Percentiles rank a stretch among this genome's conserved stretches.
phyloP scores from a whole-genome alignment of 805 yeast species.

The Wickerhamiella shivajii region DNA sequence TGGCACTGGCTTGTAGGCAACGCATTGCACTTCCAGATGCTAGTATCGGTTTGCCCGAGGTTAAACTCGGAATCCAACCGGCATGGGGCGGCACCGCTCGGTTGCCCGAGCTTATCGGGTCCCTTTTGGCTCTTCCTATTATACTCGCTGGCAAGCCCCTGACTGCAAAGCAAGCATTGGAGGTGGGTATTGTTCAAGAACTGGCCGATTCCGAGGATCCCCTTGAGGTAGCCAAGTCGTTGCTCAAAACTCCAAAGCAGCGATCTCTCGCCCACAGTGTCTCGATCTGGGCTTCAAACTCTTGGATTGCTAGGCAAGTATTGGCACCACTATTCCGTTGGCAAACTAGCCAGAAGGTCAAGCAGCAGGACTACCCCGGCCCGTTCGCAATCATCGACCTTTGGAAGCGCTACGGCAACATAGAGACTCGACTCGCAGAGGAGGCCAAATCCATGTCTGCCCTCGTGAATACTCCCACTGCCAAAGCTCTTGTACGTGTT shows the following conservation, averaged over 20 bases:
- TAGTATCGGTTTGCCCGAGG: constrained; percentile 43
- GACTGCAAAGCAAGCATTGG: constrained; percentile 30
- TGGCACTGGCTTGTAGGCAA: constrained; percentile 30
- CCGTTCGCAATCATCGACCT: constrained; percentile 3
- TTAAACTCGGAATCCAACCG: constrained; percentile 36
- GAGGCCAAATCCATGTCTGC: constrained; percentile 2
- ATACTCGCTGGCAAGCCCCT: constrained; percentile 34
- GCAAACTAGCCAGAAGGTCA: constrained; percentile 1
- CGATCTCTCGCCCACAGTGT: not conserved
- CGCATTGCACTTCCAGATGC: constrained; percentile 14
- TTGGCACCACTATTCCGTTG: not conserved
- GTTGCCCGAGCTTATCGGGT: constrained; percentile 33
- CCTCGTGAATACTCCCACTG: constrained; percentile 1
- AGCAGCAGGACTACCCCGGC: constrained; percentile 1
- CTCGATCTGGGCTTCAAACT: not conserved
- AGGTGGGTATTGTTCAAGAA: constrained; percentile 32
- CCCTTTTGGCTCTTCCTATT: constrained; percentile 34
- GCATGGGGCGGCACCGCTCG: constrained; percentile 44
- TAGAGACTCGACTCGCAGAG: constrained; percentile 1
- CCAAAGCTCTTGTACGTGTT: not conserved
- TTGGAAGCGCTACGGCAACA: constrained; percentile 2
- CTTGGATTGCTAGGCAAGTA: constrained; percentile 1
- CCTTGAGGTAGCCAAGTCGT: not conserved
- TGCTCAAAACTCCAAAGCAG: not conserved
- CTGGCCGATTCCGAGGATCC: not conserved